phyloP scores from a whole-genome alignment of 495 filamentous ascomycete genomes.

The Trichocladium uniseriatum region DNA sequence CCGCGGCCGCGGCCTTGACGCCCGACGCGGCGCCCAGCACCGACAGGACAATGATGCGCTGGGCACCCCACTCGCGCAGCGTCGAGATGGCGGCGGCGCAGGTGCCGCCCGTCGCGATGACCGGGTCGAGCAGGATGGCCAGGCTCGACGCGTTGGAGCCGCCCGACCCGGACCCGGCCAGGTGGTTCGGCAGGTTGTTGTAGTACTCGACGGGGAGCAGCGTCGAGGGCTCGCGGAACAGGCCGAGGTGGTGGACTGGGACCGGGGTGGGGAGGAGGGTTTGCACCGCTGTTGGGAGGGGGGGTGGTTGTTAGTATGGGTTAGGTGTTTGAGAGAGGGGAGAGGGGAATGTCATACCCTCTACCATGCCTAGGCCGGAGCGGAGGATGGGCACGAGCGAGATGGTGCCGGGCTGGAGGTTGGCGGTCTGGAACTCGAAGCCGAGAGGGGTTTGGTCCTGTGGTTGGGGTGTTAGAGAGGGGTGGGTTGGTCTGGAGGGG shows the following conservation, averaged over 20 bases:
- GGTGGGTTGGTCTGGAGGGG: background rate
- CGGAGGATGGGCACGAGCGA: conserved; percentile 87
- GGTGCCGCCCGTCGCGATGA: conserved; percentile 90
- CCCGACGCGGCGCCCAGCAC: conserved; percentile 64
- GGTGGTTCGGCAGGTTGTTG: conserved; percentile 85
- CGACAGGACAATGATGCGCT: conserved; percentile 67
- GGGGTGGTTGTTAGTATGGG: background rate
- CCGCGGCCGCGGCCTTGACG: conserved; percentile 55
- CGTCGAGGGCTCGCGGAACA: conserved; percentile 79
- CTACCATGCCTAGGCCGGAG: conserved; percentile 83
- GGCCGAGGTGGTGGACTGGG: conserved; percentile 84
- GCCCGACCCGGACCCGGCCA: conserved; percentile 14
- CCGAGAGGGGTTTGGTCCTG: conserved; percentile 69
- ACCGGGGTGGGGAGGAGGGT: conserved; percentile 71
- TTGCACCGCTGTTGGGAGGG: conserved; percentile 52
- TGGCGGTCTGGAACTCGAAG: conserved; percentile 53
- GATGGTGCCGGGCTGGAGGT: conserved; percentile 52
- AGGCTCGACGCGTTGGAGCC: conserved; percentile 42
- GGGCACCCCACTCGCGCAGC: conserved; percentile 80
- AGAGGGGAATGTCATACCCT: conserved; percentile 40
- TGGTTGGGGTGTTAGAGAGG: background rate
- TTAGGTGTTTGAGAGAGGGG: background rate
- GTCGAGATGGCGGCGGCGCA: conserved; percentile 83
- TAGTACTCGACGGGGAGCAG: conserved; percentile 95
- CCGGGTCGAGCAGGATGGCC: conserved; percentile 79